Percentiles rank a stretch among this genome's conserved stretches.
Conservation (phyloP, 352 stramenopile genomes). For the Pythium periplocum region DNA sequence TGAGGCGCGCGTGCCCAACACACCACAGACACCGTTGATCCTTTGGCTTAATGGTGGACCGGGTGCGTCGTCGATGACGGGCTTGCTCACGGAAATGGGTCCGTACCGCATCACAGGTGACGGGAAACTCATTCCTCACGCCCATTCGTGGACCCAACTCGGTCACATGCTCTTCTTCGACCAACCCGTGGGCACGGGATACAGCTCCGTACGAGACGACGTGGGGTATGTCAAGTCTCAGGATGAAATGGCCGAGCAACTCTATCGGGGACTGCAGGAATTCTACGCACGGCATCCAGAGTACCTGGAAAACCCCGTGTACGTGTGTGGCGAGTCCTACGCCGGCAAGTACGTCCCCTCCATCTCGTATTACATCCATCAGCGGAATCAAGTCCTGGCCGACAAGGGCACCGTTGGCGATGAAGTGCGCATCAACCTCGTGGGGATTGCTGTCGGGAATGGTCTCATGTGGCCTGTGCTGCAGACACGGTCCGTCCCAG, state of each 20-base stretch:
- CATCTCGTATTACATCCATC: conserved; percentile 92
- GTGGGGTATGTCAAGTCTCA: conserved; percentile 67
- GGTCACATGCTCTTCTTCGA: conserved; percentile 85
- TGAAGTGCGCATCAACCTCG: conserved; percentile 59
- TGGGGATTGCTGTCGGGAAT: conserved; percentile 90
- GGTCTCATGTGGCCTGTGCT: conserved; percentile 80
- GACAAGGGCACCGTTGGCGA: conserved; percentile 9
- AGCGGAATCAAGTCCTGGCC: conserved; percentile 53
- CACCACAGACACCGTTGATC: conserved; percentile 43
- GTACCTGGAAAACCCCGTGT: conserved; percentile 59
- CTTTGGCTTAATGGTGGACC: conserved; percentile 82
- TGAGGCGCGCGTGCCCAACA: conserved; percentile 35
- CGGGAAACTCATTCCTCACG: conserved; percentile 62
- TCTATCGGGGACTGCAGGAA: conserved; percentile 89
- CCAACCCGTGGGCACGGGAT: conserved; percentile 76
- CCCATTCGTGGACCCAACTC: conserved; percentile 66
- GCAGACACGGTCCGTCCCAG: conserved; percentile 72
- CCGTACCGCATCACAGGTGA: conserved; percentile 67
- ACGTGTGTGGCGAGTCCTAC: conserved; percentile 91
- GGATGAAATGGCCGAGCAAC: conserved; percentile 71
- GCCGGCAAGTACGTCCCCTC: conserved; percentile 96
- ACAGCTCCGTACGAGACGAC: conserved; percentile 67
- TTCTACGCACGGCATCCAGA: conserved; percentile 89
- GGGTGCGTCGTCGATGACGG: conserved; percentile 75
- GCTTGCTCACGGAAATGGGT: conserved; percentile 71